Percentiles rank a stretch among this genome's conserved stretches.
Conservation (phyloP, 495 filamentous ascomycete genomes). For the Coniosporium apollinis region DNA sequence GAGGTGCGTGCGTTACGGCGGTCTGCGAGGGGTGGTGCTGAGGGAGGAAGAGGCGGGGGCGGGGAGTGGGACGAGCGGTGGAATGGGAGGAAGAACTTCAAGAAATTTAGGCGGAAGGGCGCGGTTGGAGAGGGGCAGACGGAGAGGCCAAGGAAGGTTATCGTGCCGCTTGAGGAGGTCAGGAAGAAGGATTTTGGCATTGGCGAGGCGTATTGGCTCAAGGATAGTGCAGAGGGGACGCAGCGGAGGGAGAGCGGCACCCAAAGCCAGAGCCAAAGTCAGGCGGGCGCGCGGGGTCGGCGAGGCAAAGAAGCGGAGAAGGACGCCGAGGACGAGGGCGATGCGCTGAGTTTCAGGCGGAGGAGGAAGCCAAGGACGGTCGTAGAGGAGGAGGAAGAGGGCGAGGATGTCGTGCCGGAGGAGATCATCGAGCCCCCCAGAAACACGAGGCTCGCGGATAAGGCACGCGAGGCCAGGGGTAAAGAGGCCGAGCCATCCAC, state of each 20-base stretch:
- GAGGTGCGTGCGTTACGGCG: conserved; percentile 30
- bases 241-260: conserved; percentile 11
- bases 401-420: conserved; percentile 18
- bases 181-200: conserved; percentile 65
- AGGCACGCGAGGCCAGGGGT: neutral
- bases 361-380: conserved; percentile 13
- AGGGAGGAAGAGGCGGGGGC: no score
- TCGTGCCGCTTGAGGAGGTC: conserved; percentile 66
- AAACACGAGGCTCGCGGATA: conserved; percentile 2
- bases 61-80: conserved; percentile 74
- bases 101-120: conserved; percentile 59
- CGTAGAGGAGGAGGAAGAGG: conserved; percentile 12
- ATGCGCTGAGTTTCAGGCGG: conserved; percentile 9
- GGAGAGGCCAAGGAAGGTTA: conserved; percentile 37
- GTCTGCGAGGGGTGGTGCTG: conserved; percentile 24
- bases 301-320: conserved; percentile 11
- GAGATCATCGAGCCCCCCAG: conserved; percentile 10
- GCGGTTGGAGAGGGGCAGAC: conserved; percentile 26
- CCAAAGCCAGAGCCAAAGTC: conserved; percentile 18
- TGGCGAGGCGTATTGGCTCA: conserved; percentile 69
- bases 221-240: conserved; percentile 25
- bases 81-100: conserved; percentile 97
- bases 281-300: conserved; percentile 5
- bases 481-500: conserved; percentile 1
- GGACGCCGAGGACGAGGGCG: conserved; percentile 5